These are phyloP conservation scores for Venturia asperata DNA, from an alignment of 2,329 filamentous ascomycete genomes.

Conservation along the genomic window DNA sequence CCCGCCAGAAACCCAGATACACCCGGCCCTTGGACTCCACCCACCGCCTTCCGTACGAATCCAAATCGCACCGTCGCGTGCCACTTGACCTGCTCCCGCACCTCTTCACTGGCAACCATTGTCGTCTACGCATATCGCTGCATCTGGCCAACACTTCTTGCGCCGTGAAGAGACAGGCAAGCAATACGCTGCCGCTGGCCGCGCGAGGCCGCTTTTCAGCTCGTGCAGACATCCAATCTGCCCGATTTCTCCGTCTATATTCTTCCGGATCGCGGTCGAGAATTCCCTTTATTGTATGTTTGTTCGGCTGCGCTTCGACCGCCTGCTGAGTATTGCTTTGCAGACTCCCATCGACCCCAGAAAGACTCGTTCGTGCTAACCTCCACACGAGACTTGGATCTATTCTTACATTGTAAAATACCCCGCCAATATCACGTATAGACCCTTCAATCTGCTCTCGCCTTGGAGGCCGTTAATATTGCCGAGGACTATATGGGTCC, in stretches of 20 bases:
- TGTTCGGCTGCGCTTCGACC: not conserved
- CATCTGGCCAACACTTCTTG: not conserved
- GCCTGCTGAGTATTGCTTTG: not conserved
- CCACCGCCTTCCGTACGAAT: not conserved
- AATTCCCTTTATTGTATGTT: not conserved
- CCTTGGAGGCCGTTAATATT: not conserved
- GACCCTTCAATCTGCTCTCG: not conserved
- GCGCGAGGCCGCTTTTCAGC: slow-evolving; percentile 5
- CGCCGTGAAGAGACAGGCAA: not conserved
- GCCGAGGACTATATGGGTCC: slow-evolving; percentile 1
- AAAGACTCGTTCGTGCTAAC: not conserved
- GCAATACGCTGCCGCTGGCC: slow-evolving; percentile 8
- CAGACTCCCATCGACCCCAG: not conserved
- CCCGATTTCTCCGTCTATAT: not conserved
- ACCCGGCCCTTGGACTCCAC: not conserved
- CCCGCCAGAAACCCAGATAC: not conserved
- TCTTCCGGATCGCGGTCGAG: not conserved
- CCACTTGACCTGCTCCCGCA: not conserved
- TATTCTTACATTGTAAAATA: not conserved
- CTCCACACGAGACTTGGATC: not conserved
- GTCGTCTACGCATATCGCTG: not conserved
- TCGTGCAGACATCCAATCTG: not conserved
- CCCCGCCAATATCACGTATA: not conserved
- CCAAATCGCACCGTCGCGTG: not conserved
- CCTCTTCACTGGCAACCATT: not conserved